These are phyloP conservation scores for Paramyrothecium sp. DNA, from an alignment of 2,329 filamentous ascomycete species.

Conservation along the genomic window DNA sequence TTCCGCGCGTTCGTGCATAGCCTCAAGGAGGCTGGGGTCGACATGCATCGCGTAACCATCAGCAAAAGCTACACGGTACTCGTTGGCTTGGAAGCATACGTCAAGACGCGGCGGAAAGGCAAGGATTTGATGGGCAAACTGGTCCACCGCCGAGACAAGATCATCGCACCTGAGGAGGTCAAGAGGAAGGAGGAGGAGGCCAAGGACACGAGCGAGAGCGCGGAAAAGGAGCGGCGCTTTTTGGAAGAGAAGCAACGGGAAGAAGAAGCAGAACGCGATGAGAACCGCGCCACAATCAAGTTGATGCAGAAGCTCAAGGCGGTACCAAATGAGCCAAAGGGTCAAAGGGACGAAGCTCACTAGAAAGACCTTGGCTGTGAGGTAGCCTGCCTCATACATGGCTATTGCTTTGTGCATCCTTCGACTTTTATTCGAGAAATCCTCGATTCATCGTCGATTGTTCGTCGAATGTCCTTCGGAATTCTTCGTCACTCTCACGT, in stretches of 20 bases:
- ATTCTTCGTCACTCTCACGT: too few species aligned
- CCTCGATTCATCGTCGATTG: too few species aligned
- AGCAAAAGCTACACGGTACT: slow-evolving; percentile 81
- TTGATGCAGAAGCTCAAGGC: slow-evolving; percentile 41
- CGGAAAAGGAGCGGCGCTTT: slow-evolving; percentile 48
- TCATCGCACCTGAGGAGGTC: slow-evolving; percentile 60
- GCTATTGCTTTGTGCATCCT: too few species aligned
- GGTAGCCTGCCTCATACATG: too few species aligned
- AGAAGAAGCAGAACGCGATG: slow-evolving; percentile 36
- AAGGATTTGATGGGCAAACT: slow-evolving; percentile 53
- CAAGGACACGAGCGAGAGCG: slow-evolving; percentile 60
- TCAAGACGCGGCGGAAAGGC: slow-evolving; percentile 64
- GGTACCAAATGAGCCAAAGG: slow-evolving; percentile 22
- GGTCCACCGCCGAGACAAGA: slow-evolving; percentile 53
- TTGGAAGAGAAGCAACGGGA: slow-evolving; percentile 34
- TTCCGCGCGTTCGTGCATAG: slow-evolving; percentile 79
- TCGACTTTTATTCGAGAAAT: too few species aligned
- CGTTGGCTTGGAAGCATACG: slow-evolving; percentile 78
- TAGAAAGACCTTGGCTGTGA: background rate
- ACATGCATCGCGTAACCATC: slow-evolving; percentile 76
- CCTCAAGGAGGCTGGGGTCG: slow-evolving; percentile 70
- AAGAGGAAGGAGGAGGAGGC: slow-evolving; percentile 56
- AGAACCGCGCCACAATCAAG: slow-evolving; percentile 21
- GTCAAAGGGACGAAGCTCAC: slow-evolving; percentile 17
- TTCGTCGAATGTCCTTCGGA: too few species aligned